Conservation (phyloP, 768 basidiomycete genomes). For the Russula virescens region DNA sequence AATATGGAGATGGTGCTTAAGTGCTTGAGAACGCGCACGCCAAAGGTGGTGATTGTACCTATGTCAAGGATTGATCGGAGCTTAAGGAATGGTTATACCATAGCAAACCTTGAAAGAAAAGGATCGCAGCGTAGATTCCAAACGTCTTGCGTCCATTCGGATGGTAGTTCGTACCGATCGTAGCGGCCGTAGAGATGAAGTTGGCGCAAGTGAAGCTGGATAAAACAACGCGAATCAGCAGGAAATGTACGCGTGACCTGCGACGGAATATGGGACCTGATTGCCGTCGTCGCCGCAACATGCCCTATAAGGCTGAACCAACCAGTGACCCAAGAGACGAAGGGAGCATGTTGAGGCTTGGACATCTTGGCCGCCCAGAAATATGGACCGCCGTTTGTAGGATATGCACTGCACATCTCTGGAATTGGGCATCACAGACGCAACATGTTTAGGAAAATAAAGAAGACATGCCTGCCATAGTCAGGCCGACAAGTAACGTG, state of each 20-base stretch:
- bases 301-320: conserved; percentile 74
- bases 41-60: conserved; percentile 47
- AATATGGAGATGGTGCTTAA: conserved; percentile 71
- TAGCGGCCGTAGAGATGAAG: conserved; percentile 60
- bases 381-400: conserved; percentile 69
- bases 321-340: conserved; percentile 71
- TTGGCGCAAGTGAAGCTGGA: conserved; percentile 57
- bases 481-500: conserved; percentile 64
- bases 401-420: conserved; percentile 55
- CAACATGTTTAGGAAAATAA: background rate
- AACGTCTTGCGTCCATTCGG: conserved; percentile 56
- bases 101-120: conserved; percentile 49
- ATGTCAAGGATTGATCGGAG: background rate
- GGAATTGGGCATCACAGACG: background rate
- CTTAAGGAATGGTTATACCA: too few relatives aligned
- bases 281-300: conserved; percentile 72
- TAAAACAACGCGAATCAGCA: background rate
- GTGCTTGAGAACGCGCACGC: conserved; percentile 55
- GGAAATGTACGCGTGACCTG: background rate
- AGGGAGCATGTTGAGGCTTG: conserved; percentile 46
- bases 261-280: conserved; percentile 38
- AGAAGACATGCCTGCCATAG: conserved; percentile 57
- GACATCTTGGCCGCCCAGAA: conserved; percentile 78
- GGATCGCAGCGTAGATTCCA: conserved; percentile 63
- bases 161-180: conserved; percentile 53